Base-by-base conservation (phyloP, 2,329 filamentous ascomycete species). In the Pseudogymnoascus sp. region DNA sequence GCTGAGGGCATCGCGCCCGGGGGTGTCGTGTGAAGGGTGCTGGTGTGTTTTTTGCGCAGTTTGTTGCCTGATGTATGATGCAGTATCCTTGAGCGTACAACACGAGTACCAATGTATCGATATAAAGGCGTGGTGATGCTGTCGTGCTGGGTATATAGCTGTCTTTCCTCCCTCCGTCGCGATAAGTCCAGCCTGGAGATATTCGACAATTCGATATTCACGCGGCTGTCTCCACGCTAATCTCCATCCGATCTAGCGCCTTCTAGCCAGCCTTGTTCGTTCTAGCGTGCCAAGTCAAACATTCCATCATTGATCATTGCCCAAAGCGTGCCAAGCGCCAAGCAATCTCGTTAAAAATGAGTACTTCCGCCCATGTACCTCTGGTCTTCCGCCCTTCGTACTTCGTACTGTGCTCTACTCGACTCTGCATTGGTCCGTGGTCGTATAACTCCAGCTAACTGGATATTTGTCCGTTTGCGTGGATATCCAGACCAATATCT, bases 1-100 rank as follows among this genome's bases (percentile, higher is more conserved):
- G 67, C 66, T 42, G 64, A 67, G 64, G 69, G 70, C 67, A 59
- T 66, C 19, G 53, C 63, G 68, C 62, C 67, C 64, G 46, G 53
- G 60, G 53, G 17, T 66, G 31, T 29, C 33, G 29, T 56, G 46
- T 56, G 46, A 31, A n/a, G 26, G 46, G 11, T 56, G 2, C 26
- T 56, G 26, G 46, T 56, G 21, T 3, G n/a, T 1, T 33, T 31
- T 56, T 31, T 15, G 46, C 7, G 46, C 26, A 19, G 26, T 56
- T 13, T 3, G n/a, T 7, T 31, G 46, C 17, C n/a, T 33, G 46
- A 7, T 33, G 46, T 56, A 19, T 56, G 4, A n/a, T 31, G 5
- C 26, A 33, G 46, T 56, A 33, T 56, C 9, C n/a, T 31, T 2
- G 3, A 33, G 31, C 29, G 46, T 3, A 7, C 46, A 33, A n/a